Conservation (phyloP, 1,284 basidiomycete species). For the Tetrapyrgos nigripes region DNA sequence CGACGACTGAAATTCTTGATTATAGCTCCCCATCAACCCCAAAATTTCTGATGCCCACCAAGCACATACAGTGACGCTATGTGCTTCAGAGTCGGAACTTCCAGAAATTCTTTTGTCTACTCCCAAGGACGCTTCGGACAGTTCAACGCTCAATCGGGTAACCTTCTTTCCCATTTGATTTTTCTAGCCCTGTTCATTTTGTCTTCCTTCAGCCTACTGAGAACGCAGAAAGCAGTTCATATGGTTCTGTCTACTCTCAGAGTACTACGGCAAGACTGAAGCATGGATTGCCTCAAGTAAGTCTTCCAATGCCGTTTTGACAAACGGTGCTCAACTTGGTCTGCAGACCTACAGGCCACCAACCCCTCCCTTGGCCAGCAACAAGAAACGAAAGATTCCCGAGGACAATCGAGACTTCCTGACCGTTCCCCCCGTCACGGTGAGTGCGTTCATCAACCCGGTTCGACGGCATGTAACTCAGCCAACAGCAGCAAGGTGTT, state of each 20-base stretch:
- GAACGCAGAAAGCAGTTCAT: background rate
- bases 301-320: conserved; percentile 8
- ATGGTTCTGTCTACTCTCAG: too few relatives aligned
- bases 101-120: background rate
- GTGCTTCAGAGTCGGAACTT: too few relatives aligned
- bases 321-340: background rate
- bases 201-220: background rate
- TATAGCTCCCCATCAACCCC: background rate
- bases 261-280: conserved; percentile 5
- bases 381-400: conserved; percentile 37
- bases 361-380: conserved; percentile 56
- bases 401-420: conserved; percentile 11
- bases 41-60: too few relatives aligned
- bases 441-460: background rate
- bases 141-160: conserved; percentile 8
- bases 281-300: conserved; percentile 42
- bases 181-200: background rate
- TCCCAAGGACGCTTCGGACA: background rate
- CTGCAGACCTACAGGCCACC: conserved; percentile 59
- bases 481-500: too few relatives aligned
- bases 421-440: conserved; percentile 2
- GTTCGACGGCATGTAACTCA: too few relatives aligned
- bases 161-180: background rate
- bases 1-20: background rate
- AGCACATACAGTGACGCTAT: too few relatives aligned